These are phyloP conservation scores for Neocucurbitaria cava DNA, from an alignment of 2,329 filamentous ascomycete genomes.

Conservation along the genomic window DNA sequence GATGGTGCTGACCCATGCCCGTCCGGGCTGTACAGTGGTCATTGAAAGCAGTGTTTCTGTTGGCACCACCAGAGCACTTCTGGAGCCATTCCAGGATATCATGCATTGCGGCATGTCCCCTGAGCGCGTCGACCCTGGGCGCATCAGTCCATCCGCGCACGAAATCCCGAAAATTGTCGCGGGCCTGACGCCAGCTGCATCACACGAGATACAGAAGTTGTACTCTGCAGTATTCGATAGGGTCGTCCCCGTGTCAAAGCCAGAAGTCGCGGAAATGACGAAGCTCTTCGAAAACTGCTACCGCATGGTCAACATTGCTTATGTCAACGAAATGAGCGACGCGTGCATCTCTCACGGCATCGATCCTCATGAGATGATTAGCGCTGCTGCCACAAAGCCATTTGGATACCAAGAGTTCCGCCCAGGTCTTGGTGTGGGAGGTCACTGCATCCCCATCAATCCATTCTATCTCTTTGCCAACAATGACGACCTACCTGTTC, in stretches of 20 bases:
- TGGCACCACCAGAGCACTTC: slow-evolving; percentile 64
- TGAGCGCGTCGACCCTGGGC: slow-evolving; percentile 1
- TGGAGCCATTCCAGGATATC: no score
- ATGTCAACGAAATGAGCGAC: slow-evolving; percentile 64
- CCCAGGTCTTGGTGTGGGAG: slow-evolving; percentile 60
- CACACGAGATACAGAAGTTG: slow-evolving; percentile 25
- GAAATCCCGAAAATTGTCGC: neutral
- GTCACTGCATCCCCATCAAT: slow-evolving; percentile 65
- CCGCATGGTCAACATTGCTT: slow-evolving; percentile 63
- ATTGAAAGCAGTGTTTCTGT: slow-evolving; percentile 64
- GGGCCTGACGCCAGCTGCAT: neutral
- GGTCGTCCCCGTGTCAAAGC: slow-evolving; percentile 59
- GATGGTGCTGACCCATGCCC: slow-evolving; percentile 52
- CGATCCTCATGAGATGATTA: slow-evolving; percentile 59
- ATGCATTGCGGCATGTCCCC: slow-evolving; percentile 50
- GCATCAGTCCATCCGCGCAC: neutral
- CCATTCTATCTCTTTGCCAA: slow-evolving; percentile 59
- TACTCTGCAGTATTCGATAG: slow-evolving; percentile 58
- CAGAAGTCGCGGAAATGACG: slow-evolving; percentile 65
- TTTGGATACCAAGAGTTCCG: slow-evolving; percentile 61
- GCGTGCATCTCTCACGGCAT: slow-evolving; percentile 56
- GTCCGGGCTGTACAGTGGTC: slow-evolving; percentile 57
- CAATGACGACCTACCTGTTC: slow-evolving; percentile 45
- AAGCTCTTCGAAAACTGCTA: slow-evolving; percentile 67
- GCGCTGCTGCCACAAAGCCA: slow-evolving; percentile 56